phyloP scores from a whole-genome alignment of 257 asterid genomes.

The Lycium ferocissimum region DNA sequence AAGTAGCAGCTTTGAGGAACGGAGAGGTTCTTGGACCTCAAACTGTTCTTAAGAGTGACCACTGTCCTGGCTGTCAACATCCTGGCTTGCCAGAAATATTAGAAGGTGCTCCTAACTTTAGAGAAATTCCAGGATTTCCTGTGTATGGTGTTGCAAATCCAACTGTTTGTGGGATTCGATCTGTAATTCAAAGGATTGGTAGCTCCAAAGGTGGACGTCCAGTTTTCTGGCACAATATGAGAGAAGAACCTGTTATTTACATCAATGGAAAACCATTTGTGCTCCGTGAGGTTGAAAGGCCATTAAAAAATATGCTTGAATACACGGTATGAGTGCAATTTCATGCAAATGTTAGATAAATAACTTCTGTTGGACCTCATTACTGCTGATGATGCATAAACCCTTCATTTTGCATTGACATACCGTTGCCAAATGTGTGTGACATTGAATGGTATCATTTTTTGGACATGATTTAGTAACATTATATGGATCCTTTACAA shows the following conservation, averaged over 20 bases:
- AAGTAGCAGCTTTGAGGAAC: slow-evolving; percentile 86
- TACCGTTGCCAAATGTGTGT: slow-evolving; percentile 8
- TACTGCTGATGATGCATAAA: slow-evolving; percentile 6
- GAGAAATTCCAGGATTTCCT: slow-evolving; percentile 94
- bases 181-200: slow-evolving; percentile 91
- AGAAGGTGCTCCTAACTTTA: slow-evolving; percentile 98
- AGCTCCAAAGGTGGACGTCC: slow-evolving; percentile 84
- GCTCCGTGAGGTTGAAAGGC: slow-evolving; percentile 98
- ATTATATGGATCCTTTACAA: not conserved
- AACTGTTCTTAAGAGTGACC: slow-evolving; percentile 98
- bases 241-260: slow-evolving; percentile 98
- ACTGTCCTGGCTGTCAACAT: slow-evolving; percentile 96
- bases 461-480: not conserved
- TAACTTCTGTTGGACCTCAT: not conserved
- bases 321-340: slow-evolving; percentile 72
- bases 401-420: not conserved
- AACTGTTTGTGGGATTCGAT: slow-evolving; percentile 83
- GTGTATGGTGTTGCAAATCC: slow-evolving; percentile 99
- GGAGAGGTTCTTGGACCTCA: slow-evolving; percentile 99
- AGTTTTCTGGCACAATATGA: slow-evolving; percentile 97
- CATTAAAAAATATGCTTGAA: slow-evolving; percentile 97
- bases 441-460: not conserved
- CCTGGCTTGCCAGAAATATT: slow-evolving; percentile 81
- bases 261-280: slow-evolving; percentile 97
- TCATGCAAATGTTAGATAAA: not conserved